Conservation (phyloP, 140 eudicot species). For the Erigeron philadelphicus region DNA sequence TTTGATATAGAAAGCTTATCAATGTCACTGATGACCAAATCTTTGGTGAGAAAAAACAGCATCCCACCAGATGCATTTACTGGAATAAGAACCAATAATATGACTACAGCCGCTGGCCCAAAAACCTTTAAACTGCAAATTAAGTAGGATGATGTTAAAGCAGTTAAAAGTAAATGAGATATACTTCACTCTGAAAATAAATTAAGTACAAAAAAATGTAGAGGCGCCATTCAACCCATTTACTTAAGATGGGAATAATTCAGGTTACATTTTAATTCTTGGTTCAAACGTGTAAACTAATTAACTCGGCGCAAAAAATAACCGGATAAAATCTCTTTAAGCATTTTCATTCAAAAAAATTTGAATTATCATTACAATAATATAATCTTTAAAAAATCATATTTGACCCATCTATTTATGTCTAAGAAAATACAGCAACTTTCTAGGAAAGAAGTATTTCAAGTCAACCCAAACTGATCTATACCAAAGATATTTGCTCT, state of each 20-base stretch:
- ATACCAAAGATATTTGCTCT: neutral
- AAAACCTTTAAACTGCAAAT: conserved; percentile 30
- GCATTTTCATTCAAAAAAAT: neutral
- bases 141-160: neutral
- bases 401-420: neutral
- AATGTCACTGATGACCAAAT: conserved; percentile 39
- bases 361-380: no score
- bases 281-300: neutral
- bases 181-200: neutral
- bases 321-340: neutral
- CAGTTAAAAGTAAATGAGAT: neutral
- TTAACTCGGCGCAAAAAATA: no score
- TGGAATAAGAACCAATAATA: conserved; percentile 37
- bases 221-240: neutral
- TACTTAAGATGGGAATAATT: neutral
- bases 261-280: neutral
- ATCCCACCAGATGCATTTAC: conserved; percentile 34
- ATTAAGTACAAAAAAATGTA: neutral
- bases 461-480: conserved; percentile 3
- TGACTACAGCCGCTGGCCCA: conserved; percentile 29
- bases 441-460: neutral
- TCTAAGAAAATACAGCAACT: no score
- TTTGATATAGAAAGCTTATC: conserved; percentile 70
- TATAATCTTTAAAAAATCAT: neutral
- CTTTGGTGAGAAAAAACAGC: conserved; percentile 30